phyloP scores from a whole-genome alignment of 2,329 filamentous ascomycete species.

The Hymenoscyphus scutula region DNA sequence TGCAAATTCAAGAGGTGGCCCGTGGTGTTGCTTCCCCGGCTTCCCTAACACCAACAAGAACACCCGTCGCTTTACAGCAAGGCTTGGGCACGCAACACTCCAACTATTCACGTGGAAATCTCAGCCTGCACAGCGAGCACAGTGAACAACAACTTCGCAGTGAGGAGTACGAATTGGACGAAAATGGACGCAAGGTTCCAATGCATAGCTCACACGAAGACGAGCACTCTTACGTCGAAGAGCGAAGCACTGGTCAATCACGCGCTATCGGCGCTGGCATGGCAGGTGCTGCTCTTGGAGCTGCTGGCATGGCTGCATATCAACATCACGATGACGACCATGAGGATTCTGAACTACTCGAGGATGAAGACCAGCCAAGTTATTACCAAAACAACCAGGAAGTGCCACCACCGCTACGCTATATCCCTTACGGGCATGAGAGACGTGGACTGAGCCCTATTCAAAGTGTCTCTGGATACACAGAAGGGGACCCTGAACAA shows the following conservation, averaged over 20 bases:
- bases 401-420: constrained; percentile 61
- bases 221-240: constrained; percentile 28
- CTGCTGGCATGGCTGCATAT: constrained; percentile 40
- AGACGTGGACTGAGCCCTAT: constrained; percentile 80
- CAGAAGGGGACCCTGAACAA: constrained; percentile 61
- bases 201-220: constrained; percentile 28
- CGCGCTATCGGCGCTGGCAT: constrained; percentile 24
- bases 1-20: constrained; percentile 61
- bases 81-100: constrained; percentile 65
- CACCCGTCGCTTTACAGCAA: constrained; percentile 52
- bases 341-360: constrained; percentile 30
- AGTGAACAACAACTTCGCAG: constrained; percentile 45
- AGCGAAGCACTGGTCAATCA: constrained; percentile 35
- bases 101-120: constrained; percentile 44
- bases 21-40: constrained; percentile 59
- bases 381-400: constrained; percentile 48
- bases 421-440: constrained; percentile 66
- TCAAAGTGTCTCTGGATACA: constrained; percentile 87
- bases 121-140: constrained; percentile 44
- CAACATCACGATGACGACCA: constrained; percentile 36
- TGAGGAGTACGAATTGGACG: constrained; percentile 36
- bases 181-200: constrained; percentile 36
- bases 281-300: constrained; percentile 35
- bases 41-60: constrained; percentile 62
- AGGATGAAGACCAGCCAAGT: constrained; percentile 40